These are phyloP conservation scores for Phaseolus lunatus DNA, from an alignment of 306 rosid species.

Conservation along the genomic window DNA sequence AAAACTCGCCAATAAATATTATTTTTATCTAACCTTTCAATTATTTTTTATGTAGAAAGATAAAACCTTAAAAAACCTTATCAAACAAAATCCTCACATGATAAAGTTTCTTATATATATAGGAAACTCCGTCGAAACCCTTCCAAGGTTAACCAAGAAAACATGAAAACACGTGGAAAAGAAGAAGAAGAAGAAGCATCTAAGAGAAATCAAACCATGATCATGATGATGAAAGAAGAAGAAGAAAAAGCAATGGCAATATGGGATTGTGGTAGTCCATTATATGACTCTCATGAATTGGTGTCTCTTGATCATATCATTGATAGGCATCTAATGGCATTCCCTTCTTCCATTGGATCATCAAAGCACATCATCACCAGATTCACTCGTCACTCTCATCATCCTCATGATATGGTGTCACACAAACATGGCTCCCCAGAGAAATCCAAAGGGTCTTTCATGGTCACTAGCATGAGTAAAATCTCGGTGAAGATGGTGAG, in stretches of 20 bases:
- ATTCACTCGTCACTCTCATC: conserved; percentile 19
- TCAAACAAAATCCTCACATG: conserved; percentile 1
- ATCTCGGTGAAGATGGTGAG: conserved; percentile 8
- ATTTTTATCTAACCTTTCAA: not conserved
- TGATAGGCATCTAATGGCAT: conserved; percentile 60
- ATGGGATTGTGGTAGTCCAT: conserved; percentile 87
- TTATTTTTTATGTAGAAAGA: not conserved
- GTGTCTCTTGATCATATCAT: conserved; percentile 60
- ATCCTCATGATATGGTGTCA: conserved; percentile 16
- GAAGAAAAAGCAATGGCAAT: conserved; percentile 38
- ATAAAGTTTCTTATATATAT: conserved; percentile 7
- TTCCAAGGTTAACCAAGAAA: not conserved
- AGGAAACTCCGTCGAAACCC: conserved; percentile 27
- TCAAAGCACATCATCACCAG: conserved; percentile 47
- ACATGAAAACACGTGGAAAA: conserved; percentile 11
- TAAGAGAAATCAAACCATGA: not conserved
- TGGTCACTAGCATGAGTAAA: conserved; percentile 3
- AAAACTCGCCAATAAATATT: conserved; percentile 8
- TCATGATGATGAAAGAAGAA: conserved; percentile 15
- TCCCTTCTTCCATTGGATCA: conserved; percentile 54
- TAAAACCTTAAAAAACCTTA: no score
- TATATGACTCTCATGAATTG: conserved; percentile 76
- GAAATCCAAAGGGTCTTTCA: conserved; percentile 39
- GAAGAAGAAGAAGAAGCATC: conserved; percentile 23
- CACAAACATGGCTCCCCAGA: conserved; percentile 1